Conservation (phyloP, 78 protist genomes). For the Isochrysis galbana region DNA sequence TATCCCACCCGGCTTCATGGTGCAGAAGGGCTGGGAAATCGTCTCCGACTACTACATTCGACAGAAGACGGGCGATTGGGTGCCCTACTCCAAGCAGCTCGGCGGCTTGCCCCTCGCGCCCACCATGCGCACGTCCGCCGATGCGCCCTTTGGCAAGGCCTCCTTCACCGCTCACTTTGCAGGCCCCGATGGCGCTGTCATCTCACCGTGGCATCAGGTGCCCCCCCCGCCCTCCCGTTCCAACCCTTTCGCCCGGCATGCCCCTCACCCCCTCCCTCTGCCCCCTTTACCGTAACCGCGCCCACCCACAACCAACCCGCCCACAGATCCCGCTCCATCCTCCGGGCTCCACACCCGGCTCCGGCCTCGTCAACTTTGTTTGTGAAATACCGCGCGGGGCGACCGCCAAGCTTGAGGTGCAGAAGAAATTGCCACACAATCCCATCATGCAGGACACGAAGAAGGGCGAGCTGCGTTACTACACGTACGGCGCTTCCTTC, state of each 20-base stretch:
- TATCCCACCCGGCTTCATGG: constrained; percentile 47
- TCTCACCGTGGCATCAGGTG: constrained; percentile 55
- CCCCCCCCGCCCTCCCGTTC: not conserved
- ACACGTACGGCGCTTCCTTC: constrained; percentile 55
- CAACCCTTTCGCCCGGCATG: too few species aligned
- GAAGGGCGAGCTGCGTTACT: constrained; percentile 49
- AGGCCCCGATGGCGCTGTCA: not conserved
- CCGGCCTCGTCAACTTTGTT: constrained; percentile 24
- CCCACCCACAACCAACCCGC: too few species aligned
- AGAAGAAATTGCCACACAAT: constrained; percentile 37
- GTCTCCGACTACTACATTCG: constrained; percentile 27
- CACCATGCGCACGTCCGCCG: not conserved
- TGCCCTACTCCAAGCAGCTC: constrained; percentile 32
- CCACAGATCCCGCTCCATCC: too few species aligned
- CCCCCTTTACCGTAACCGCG: too few species aligned
- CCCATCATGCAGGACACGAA: constrained; percentile 59
- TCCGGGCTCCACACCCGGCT: too few species aligned
- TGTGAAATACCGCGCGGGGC: constrained; percentile 22
- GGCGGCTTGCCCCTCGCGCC: constrained; percentile 5
- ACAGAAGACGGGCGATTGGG: constrained; percentile 33
- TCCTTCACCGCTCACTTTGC: not conserved
- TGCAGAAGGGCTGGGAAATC: constrained; percentile 18
- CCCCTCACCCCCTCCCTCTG: too few species aligned
- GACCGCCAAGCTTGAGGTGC: constrained; percentile 55
- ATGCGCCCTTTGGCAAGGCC: constrained; percentile 14